Evolutionary conservation across 2,329 filamentous ascomycete genomes (phyloP), one percentile per base, ranked within the genome.

Genomic region (Penicillium digitatum): DNA sequence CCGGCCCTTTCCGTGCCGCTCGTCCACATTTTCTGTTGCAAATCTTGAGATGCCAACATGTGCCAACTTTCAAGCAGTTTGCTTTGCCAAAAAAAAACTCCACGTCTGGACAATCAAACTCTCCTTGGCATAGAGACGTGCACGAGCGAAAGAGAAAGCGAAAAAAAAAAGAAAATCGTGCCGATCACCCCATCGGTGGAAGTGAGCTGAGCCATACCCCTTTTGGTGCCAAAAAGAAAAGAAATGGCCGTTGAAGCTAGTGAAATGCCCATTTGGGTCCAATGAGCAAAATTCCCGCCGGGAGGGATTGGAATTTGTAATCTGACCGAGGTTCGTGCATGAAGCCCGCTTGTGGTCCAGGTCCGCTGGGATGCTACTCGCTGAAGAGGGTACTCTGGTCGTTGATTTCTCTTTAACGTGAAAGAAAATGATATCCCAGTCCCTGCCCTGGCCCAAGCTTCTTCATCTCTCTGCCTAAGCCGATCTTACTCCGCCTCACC

Each of bases 1-100:
- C 68, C 69, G 69, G 69, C 62, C 69, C 69, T 72, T 71, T 70
- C 69, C 69, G 69, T 71, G 59, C 69, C 68, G 69, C 60, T 64
- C 55, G 60, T 62, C 60, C 60, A 55, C 59, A 61, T 52, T 55
- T 42, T 42, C 42, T 54, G 39, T 35, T 52, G 26, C 42, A 46
- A 50, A 56, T 43, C 45, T 51, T 24, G 40, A 43, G 32, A 43
- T 44, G 53, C 24, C 47, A 38, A 52, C 53, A 48, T 32, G 27
- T 56, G 45, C 42, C 45, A 54, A 52, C 40, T 45, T 44, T 34
- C 32, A 45, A 44, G 3, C 5, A 7, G 16, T 12, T 22, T 27
- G 43, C n/a, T n/a, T n/a, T n/a, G 14, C 24, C 32, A 48, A 14
- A 32, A 54, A 54, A 48, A 18, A 26, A 42, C 34, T 14, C 45